Evolutionary conservation across 1,284 basidiomycete species (phyloP).

Genomic region (Melampsora americana): DNA sequence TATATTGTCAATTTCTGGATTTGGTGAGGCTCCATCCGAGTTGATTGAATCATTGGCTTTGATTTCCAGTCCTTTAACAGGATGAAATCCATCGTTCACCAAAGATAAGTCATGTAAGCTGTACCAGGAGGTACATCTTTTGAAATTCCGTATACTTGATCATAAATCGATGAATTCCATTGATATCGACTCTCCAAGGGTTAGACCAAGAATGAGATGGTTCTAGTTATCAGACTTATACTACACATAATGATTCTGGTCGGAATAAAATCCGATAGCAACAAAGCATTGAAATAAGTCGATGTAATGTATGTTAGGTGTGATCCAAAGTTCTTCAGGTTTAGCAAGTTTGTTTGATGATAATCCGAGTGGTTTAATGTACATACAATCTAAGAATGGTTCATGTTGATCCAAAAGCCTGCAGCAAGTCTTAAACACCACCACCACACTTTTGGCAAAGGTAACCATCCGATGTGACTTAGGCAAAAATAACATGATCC

Average conservation of each 20-base stretch:
- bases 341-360: not conserved
- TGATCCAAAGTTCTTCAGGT: not conserved
- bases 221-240: conserved; percentile 4
- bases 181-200: conserved; percentile 14
- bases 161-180: conserved; percentile 9
- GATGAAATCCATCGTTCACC: conserved; percentile 19
- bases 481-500: too few relatives aligned
- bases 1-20: not conserved
- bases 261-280: conserved; percentile 22
- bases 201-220: conserved; percentile 17
- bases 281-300: conserved; percentile 8
- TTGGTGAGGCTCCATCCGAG: not conserved
- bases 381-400: conserved; percentile 9
- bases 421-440: conserved; percentile 27
- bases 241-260: conserved; percentile 16
- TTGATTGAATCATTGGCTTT: conserved; percentile 3
- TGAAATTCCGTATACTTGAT: conserved; percentile 16
- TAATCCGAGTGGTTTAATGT: conserved; percentile 15
- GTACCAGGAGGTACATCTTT: conserved; percentile 28
- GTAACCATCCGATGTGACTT: too few relatives aligned
- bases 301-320: conserved; percentile 27
- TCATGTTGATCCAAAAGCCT: conserved; percentile 31
- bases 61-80: not conserved
- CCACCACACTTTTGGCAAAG: conserved; percentile 40
- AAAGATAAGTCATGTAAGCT: conserved; percentile 17